phyloP scores from a whole-genome alignment of 2,329 filamentous ascomycete genomes.

The Monilinia aucupariae region DNA sequence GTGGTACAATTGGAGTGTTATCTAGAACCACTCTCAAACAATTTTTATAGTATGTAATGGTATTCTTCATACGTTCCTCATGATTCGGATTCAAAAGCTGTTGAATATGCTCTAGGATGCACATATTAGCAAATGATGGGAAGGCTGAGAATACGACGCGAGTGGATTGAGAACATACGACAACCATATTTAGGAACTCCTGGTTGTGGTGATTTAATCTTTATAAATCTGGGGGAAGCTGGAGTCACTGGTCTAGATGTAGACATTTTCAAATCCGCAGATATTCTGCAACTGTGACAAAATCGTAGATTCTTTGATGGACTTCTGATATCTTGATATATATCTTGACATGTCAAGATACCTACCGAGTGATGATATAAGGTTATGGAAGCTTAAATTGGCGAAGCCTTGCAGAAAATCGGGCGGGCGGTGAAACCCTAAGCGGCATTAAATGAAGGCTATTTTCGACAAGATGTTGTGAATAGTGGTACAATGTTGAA shows the following conservation, averaged over 20 bases:
- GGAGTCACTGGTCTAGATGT: slow-evolving; percentile 32
- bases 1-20: slow-evolving; percentile 56
- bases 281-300: slow-evolving; percentile 2
- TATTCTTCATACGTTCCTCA: slow-evolving; percentile 59
- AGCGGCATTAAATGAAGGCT: slow-evolving; percentile 12
- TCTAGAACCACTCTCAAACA: slow-evolving; percentile 68
- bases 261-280: slow-evolving; percentile 25
- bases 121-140: slow-evolving; percentile 25
- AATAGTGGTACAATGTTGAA: too few relatives aligned
- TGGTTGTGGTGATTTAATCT: slow-evolving; percentile 53
- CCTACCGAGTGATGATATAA: not conserved
- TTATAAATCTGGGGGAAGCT: slow-evolving; percentile 34
- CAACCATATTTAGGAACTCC: slow-evolving; percentile 59
- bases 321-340: not conserved
- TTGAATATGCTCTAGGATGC: slow-evolving; percentile 61
- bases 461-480: too few relatives aligned
- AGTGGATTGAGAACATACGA: slow-evolving; percentile 42
- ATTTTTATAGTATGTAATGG: slow-evolving; percentile 66
- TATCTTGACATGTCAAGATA: not conserved
- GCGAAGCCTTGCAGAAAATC: slow-evolving; percentile 13
- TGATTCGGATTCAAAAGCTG: slow-evolving; percentile 54
- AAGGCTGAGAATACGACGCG: slow-evolving; percentile 18
- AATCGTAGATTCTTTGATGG: slow-evolving; percentile 12
- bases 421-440: slow-evolving; percentile 7
- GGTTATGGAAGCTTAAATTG: slow-evolving; percentile 5